Base-by-base conservation (phyloP, 495 filamentous ascomycete genomes). In the Opeltia flavorubescens region DNA sequence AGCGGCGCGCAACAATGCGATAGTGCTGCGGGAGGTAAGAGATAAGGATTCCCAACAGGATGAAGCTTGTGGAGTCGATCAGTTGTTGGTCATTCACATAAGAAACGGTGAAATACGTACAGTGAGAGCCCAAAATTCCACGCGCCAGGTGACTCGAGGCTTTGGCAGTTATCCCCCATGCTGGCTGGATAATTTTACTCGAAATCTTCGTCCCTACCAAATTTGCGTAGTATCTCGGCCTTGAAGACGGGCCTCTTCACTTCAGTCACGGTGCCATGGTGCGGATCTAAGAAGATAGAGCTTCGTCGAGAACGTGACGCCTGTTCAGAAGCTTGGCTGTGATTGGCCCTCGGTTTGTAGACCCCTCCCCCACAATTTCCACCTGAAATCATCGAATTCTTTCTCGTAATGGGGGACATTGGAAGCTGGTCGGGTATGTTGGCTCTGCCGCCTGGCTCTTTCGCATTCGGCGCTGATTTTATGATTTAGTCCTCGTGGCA, bases 11-110 rank as follows among this genome's bases (percentile, higher is more conserved):
- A 52, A 94, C 84, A 67, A 98, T 96, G 49, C 89, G 85, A 60
- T 80, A 69, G 62, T 96, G 91, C 61, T 98, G 91, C 1, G 91
- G 93, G 24, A 95, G 76, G 63, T 98, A 98, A 49, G 89, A 95
- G 49, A 89, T 61, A 46, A 96, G 67, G 61, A 98, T 93, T 40
- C 93, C 91, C 55, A 95, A 56, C 55, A 96, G 68, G 51, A 98
- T 85, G 54, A 94, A 62, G 54, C 86, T 94, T 15, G 13, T 11
- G 29, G 20, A 13, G 12, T 20, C 17, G 12, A 38, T 52, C 39
- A 54, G 31, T 31, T 24, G 1, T 30, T n/a, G 17, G 4, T n/a
- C 4, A 29, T 18, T 18, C 0, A 11, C 1, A 21, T 29, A 13
- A 33, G 35, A 18, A 27, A 21, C 21, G 41, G 28, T 12, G 12